These are phyloP conservation scores for Paxillus rubicundulus DNA, from an alignment of 768 basidiomycete genomes.

Conservation along the genomic window DNA sequence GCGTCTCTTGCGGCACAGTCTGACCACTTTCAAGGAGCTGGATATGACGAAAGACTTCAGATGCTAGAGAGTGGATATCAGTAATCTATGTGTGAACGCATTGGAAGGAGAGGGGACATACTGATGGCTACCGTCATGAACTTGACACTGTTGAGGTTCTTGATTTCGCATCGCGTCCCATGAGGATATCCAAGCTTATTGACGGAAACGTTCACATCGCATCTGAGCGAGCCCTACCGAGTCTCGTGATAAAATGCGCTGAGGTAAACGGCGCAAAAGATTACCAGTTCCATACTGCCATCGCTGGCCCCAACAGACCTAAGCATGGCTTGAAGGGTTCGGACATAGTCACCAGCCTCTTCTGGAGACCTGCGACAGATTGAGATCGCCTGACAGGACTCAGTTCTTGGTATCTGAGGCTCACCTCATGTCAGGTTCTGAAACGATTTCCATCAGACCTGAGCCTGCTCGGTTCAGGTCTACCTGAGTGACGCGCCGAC, in stretches of 20 bases:
- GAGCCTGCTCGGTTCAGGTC: conserved; percentile 91
- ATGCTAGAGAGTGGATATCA: conserved; percentile 45
- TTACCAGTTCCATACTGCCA: conserved; percentile 95
- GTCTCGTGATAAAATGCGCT: conserved; percentile 5
- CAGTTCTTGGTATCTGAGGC: neutral
- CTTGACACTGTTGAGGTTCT: conserved; percentile 91
- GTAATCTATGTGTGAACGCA: neutral
- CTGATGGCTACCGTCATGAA: conserved; percentile 85
- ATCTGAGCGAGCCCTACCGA: conserved; percentile 83
- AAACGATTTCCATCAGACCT: conserved; percentile 94
- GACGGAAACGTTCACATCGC: conserved; percentile 94
- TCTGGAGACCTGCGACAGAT: conserved; percentile 60
- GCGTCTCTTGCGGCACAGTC: conserved; percentile 77
- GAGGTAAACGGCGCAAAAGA: conserved; percentile 6
- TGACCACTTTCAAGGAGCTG: conserved; percentile 43
- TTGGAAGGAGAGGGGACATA: conserved; percentile 34
- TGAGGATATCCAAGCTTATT: conserved; percentile 59
- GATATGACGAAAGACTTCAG: conserved; percentile 81
- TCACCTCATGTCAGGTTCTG: conserved; percentile 83
- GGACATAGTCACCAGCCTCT: conserved; percentile 86
- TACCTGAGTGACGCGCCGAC: conserved; percentile 54
- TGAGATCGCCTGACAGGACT: neutral
- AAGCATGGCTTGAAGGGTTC: conserved; percentile 75
- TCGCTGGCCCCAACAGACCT: conserved; percentile 86
- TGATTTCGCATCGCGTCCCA: conserved; percentile 92